Evolutionary conservation across 176 grass and related monocot species (phyloP), one percentile per base, ranked within the genome.

Genomic region (Avena eriantha): DNA sequence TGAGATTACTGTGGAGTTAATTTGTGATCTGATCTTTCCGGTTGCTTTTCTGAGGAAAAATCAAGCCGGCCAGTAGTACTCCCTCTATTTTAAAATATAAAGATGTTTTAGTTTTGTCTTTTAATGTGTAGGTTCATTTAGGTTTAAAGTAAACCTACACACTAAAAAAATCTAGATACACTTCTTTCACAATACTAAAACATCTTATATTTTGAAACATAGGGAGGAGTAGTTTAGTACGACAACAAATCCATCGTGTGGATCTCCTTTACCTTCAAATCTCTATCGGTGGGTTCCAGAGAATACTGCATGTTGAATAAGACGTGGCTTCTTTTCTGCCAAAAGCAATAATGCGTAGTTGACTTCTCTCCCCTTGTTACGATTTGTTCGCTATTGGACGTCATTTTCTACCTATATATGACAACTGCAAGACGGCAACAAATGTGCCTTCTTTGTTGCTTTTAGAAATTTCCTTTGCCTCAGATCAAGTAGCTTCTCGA

Each of bases 341-440:
- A 31, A 75, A 69, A 17, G 61, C 7, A 78, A 69, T 29, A 70
- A 19, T 58, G 53, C 65, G 73, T 79, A 47, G 64, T 79, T 88
- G 81, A 88, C 87, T 83, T 59, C 58, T 69, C 86, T 73, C 4
- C 39, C 84, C 31, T 69, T 78, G 8, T 47, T 29, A 17, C 0
- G n/a, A 68, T 16, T 73, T 8, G 4, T 36, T 33, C 17, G 35
- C 43, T 46, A 67, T 45, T 45, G 10, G 3, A 45, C 8, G 66
- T 43, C 55, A 39, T 83, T 36, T 78, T 65, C 22, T 31, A 82
- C 18, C 14, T 15, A 36, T 47, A 2, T 21, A 49, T 51, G 71
- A 61, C 29, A 76, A 43, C 43, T 78, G 5, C 61, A 69, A 22
- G 49, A 50, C 35, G 17, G 80, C 79, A 69, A 57, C 64, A 84